These are phyloP conservation scores for Asclepias syriaca DNA, from an alignment of 257 asterid genomes.

Conservation along the genomic window DNA sequence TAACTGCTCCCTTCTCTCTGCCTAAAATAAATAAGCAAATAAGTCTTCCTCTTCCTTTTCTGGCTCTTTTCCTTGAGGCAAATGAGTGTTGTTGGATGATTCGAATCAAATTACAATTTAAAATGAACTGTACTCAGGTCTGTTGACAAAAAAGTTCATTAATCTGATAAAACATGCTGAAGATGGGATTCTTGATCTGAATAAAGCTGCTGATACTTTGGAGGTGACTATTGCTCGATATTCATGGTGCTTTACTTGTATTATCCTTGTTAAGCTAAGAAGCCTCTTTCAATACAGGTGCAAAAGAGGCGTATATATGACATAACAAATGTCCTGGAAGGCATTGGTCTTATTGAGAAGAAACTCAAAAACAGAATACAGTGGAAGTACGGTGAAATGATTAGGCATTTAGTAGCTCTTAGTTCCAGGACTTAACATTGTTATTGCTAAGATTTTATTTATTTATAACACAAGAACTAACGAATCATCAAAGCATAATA, in stretches of 20 bases:
- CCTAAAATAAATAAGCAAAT: background rate
- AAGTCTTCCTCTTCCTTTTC: background rate
- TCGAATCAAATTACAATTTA: constrained; percentile 2
- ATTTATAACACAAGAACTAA: too few relatives aligned
- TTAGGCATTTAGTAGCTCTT: constrained; percentile 1
- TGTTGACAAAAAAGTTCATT: constrained; percentile 86
- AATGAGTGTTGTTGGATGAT: background rate
- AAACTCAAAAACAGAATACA: constrained; percentile 92
- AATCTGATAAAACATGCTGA: constrained; percentile 88
- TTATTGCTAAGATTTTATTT: background rate
- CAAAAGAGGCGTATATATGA: constrained; percentile 97
- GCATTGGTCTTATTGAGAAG: constrained; percentile 95
- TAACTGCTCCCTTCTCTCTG: constrained; percentile 18
- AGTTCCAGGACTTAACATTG: constrained; percentile 5
- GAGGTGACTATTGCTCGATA: constrained; percentile 48
- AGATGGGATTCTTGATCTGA: constrained; percentile 92
- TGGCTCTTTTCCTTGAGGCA: background rate
- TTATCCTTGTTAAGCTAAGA: constrained; percentile 21
- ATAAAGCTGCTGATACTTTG: constrained; percentile 88
- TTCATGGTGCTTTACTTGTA: constrained; percentile 19
- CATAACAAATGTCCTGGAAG: constrained; percentile 95
- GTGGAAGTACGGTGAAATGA: constrained; percentile 71
- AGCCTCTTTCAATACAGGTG: constrained; percentile 51
- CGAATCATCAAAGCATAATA: too few relatives aligned
- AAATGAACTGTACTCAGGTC: constrained; percentile 46